phyloP scores from a whole-genome alignment of 371 early-diverging fungal species.

The Dentiscutata heterogama region DNA sequence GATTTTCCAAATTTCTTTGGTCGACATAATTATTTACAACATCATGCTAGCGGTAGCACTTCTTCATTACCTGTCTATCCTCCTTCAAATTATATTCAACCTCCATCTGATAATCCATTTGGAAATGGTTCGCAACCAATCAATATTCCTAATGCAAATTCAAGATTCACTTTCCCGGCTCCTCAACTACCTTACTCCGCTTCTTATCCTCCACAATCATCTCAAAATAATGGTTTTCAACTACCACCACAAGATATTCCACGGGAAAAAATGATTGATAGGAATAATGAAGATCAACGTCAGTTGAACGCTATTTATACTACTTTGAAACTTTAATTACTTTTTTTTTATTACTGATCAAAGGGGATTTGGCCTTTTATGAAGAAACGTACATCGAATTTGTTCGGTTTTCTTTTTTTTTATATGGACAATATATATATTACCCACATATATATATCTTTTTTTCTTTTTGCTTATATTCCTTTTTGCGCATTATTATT shows the following conservation, averaged over 20 bases:
- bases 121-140: slow-evolving; percentile 34
- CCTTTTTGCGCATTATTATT: neutral
- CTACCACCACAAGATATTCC: slow-evolving; percentile 44
- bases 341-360: neutral
- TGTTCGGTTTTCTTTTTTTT: neutral
- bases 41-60: neutral
- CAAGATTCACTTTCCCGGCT: slow-evolving; percentile 38
- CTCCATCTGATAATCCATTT: neutral
- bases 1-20: slow-evolving; percentile 27
- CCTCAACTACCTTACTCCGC: slow-evolving; percentile 31
- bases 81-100: slow-evolving; percentile 42
- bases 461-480: neutral
- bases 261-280: slow-evolving; percentile 33
- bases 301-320: slow-evolving; percentile 42
- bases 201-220: slow-evolving; percentile 40
- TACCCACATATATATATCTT: neutral
- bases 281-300: slow-evolving; percentile 42
- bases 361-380: neutral
- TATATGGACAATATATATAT: neutral
- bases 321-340: slow-evolving; percentile 36
- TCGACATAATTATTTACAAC: slow-evolving; percentile 6
- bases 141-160: slow-evolving; percentile 28
- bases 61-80: slow-evolving; percentile 36
- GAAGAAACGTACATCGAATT: neutral
- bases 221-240: slow-evolving; percentile 7